Base-by-base conservation (phyloP, 2,329 filamentous ascomycete species). In the Xylariales sp. region DNA sequence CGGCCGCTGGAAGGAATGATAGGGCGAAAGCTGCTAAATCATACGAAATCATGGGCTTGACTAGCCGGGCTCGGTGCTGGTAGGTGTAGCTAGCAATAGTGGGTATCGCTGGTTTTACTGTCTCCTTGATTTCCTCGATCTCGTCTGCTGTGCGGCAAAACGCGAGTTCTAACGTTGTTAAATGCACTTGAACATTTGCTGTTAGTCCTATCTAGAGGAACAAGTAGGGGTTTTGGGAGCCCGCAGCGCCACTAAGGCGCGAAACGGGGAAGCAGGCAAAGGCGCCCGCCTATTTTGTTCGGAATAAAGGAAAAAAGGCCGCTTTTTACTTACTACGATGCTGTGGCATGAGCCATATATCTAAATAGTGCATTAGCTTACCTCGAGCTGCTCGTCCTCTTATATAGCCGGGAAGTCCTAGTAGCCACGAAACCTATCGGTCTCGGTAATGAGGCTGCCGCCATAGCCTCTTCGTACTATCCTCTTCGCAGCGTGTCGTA, bases 21-120 rank as follows among this genome's bases (percentile, higher is more conserved):
- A 98, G 81, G 0, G 95, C 95, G 63, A 97, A 84, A 16, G 94
- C 95, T 5, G 93, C 90, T 1, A 92, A 87, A 77, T 98, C 95
- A 76, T 92, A 97, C 30, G 92, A 93, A 53, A 98, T 79, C 77
- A 91, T 85, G 0, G 95, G 95, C 78, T 92, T 96, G 68, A 97
- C 88, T 3, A 97, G 87, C 10, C 93, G 88, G 1, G 92, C 83
- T 52, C 91, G 89, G 77, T 94, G 90, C 3, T 81, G 78, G 74
- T 86, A 85, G 0, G 92, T 89, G 76, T 91, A 90, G 75, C 90
- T 87, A 5, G 88, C 87, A 71, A 97, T 87, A 9, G 81, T 76
- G 7, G 86, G 81, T 43, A 93, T 83, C 36, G 82, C 81, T 1
- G 86, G 81, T 9, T 85, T 81, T 62, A 97, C 82, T 8, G 80